Percentiles rank a stretch among this genome's conserved stretches.
Evolutionary conservation across 805 yeast genomes (phyloP).

Genomic region (Spathaspora hagerdaliae): DNA sequence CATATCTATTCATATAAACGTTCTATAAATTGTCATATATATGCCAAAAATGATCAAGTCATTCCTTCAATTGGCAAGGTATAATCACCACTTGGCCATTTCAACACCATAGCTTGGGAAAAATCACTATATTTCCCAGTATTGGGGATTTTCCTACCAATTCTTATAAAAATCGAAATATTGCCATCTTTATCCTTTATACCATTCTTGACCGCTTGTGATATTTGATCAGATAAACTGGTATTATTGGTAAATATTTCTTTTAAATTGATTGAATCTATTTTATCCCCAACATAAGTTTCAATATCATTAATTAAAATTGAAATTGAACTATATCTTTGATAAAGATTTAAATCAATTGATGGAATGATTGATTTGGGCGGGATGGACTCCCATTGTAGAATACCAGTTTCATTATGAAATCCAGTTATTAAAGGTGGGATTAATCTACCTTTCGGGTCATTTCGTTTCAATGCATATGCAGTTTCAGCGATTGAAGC

Average conservation of each 20-base stretch:
- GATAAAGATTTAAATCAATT: conserved; percentile 14
- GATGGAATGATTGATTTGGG: background rate
- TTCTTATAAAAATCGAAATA: conserved; percentile 47
- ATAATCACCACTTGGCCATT: conserved; percentile 60
- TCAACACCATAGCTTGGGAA: conserved; percentile 56
- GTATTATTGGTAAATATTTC: conserved; percentile 16
- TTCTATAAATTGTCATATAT: no score
- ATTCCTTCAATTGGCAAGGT: conserved; percentile 50
- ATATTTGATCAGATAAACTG: conserved; percentile 21
- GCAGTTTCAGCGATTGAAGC: conserved; percentile 85
- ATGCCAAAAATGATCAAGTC: conserved; percentile 22
- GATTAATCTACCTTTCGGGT: conserved; percentile 52
- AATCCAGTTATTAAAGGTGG: conserved; percentile 47
- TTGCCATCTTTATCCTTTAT: conserved; percentile 23
- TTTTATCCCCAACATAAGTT: conserved; percentile 53
- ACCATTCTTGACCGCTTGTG: conserved; percentile 22
- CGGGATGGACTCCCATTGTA: conserved; percentile 30
- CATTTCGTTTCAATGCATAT: conserved; percentile 63
- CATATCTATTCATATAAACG: no score
- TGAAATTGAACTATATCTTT: conserved; percentile 49
- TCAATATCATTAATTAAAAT: conserved; percentile 78
- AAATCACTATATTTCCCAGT: conserved; percentile 51
- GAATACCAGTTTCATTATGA: conserved; percentile 22
- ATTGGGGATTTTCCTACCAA: conserved; percentile 48
- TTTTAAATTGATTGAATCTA: conserved; percentile 33